Percentiles rank a stretch among this genome's conserved stretches.
phyloP scores from a whole-genome alignment of 148 eudicot genomes.

The Cornus controversa region DNA sequence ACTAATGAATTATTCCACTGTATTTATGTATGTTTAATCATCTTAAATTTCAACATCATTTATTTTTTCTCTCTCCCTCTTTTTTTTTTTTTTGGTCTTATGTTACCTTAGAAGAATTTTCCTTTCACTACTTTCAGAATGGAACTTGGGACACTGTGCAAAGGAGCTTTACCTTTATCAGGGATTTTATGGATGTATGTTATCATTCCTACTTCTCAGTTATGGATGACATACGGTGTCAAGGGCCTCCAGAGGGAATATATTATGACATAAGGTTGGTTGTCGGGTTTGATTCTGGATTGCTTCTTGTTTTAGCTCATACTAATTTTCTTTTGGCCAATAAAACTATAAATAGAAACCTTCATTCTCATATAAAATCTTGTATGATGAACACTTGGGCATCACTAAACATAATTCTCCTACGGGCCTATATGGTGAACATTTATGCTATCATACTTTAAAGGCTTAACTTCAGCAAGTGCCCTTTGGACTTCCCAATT shows the following conservation, averaged over 20 bases:
- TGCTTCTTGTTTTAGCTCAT: not conserved
- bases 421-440: not conserved
- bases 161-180: slow-evolving; percentile 54
- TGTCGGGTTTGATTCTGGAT: not conserved
- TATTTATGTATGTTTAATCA: slow-evolving; percentile 50
- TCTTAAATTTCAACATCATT: not conserved
- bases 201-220: slow-evolving; percentile 78
- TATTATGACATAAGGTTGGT: slow-evolving; percentile 51
- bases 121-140: slow-evolving; percentile 50
- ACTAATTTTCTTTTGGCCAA: not conserved
- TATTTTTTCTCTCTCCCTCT: not conserved
- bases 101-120: slow-evolving; percentile 1
- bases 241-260: slow-evolving; percentile 55
- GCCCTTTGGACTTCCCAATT: not conserved
- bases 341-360: not conserved
- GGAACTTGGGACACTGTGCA: slow-evolving; percentile 75
- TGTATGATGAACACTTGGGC: not conserved
- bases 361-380: not conserved
- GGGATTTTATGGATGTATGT: slow-evolving; percentile 79
- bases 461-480: not conserved
- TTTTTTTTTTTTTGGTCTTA: slow-evolving; percentile 2
- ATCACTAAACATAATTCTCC: not conserved
- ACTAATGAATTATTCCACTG: slow-evolving; percentile 58
- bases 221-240: slow-evolving; percentile 62
- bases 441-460: not conserved